Conservation (phyloP, 2,329 filamentous ascomycete species). For the Lojkania enalia region DNA sequence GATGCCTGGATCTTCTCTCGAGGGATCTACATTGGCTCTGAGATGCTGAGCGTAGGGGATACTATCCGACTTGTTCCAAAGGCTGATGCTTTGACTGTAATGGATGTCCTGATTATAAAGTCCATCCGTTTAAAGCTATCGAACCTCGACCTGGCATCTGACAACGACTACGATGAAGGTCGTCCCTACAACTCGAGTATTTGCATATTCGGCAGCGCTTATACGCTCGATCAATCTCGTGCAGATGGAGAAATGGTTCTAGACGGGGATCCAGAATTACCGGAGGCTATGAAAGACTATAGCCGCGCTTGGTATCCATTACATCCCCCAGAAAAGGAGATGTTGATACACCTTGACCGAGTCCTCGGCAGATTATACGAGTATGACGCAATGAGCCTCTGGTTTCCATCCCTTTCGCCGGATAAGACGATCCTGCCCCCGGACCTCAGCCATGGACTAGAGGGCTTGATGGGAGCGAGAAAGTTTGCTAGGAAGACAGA, state of each 20-base stretch:
- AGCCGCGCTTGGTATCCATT: conserved; percentile 56
- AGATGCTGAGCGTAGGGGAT: conserved; percentile 59
- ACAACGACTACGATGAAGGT: conserved; percentile 51
- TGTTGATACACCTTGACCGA: conserved; percentile 55
- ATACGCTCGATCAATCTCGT: conserved; percentile 44
- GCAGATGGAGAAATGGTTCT: conserved; percentile 31
- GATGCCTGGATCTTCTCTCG: conserved; percentile 56
- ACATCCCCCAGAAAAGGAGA: conserved; percentile 45
- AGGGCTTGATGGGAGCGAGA: conserved; percentile 52
- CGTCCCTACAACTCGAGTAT: conserved; percentile 52
- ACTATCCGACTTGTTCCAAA: conserved; percentile 53
- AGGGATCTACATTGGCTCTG: conserved; percentile 60
- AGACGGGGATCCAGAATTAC: conserved; percentile 21
- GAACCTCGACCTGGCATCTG: conserved; percentile 52
- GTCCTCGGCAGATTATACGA: conserved; percentile 61
- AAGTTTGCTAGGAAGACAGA: conserved; percentile 53
- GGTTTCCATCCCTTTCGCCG: conserved; percentile 39
- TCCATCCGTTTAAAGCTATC: conserved; percentile 56
- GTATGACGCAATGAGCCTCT: conserved; percentile 51
- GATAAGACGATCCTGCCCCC: conserved; percentile 5
- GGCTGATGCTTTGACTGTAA: conserved; percentile 22
- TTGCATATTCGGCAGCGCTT: conserved; percentile 56
- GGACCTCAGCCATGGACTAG: conserved; percentile 50
- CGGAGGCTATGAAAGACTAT: conserved; percentile 48
- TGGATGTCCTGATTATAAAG: conserved; percentile 59